Base-by-base conservation (phyloP, 106 monocot species). In the Dioscorea dumetorum region DNA sequence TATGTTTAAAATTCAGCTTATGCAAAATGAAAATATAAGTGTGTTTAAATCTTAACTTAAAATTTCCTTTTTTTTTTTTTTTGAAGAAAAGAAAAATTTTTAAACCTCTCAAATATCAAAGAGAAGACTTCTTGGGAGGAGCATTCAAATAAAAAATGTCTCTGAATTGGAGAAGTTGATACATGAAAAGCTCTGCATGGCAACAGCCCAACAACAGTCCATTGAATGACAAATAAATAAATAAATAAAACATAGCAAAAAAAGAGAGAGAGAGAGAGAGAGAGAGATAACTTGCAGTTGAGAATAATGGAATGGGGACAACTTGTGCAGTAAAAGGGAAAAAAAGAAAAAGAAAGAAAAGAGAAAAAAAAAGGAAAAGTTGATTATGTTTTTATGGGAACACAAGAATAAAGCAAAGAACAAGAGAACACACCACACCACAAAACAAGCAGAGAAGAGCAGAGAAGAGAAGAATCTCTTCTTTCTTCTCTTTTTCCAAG, bases 321-420 rank as follows among this genome's bases (percentile, higher is more conserved):
- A 32, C 13, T 54, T 54, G 41, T 64, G 63, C 31, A 64, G 33
- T 18, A 16, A 34, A 64, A 28, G 3, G 28, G 3, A 28, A 28
- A 28, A 28, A 28, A 28, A 28, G 28, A 28, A 28, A 28, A 28
- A 28, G 28, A 28, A 28, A n/a, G n/a, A n/a, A n/a, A n/a, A n/a
- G n/a, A n/a, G n/a, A 28, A 28, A 1, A 33, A 24, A 64, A 64
- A 34, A 41, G 63, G 33, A 35, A 33, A 64, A 14, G 16, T n/a
- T 10, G 33, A 4, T 1, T 41, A 21, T 24, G n/a, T 33, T 64
- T 24, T 24, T 32, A 16, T 17, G 19, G 33, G 33, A 8, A 24
- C 18, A 24, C 63, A 18, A 64, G 33, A 64, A 24, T 33, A 64
- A 61, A 24, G 60, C 22, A 61, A 61, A 22, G 60, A 22, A 61